A percentile compares a stretch with the other conserved stretches of the same genome.
Conservation (phyloP, 2,329 filamentous ascomycete genomes). For the Monosporascus sp. region DNA sequence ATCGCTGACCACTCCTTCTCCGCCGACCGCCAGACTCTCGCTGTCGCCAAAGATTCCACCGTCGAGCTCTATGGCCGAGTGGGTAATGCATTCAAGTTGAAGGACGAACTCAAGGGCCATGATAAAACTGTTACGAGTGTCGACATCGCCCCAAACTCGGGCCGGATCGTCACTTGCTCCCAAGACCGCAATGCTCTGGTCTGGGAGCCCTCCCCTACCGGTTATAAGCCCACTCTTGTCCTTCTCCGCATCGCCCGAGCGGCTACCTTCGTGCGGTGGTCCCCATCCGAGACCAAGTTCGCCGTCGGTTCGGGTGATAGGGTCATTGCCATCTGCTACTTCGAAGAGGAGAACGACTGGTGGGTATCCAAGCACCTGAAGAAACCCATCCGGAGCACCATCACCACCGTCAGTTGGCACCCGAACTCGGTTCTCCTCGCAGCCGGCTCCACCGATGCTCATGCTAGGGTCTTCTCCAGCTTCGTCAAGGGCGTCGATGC, state of each 20-base stretch:
- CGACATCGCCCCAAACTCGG: conserved; percentile 85
- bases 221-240: conserved; percentile 96
- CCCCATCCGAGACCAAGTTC: conserved; percentile 93
- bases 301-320: conserved; percentile 94
- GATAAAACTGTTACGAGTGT: conserved; percentile 96
- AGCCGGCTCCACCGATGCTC: conserved; percentile 93
- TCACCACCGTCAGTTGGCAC: conserved; percentile 93
- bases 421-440: conserved; percentile 94
- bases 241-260: conserved; percentile 95
- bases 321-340: conserved; percentile 95
- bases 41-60: conserved; percentile 83
- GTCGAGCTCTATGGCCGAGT: conserved; percentile 80
- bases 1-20: conserved; percentile 99
- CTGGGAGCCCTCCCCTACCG: conserved; percentile 88
- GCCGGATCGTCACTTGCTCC: conserved; percentile 94
- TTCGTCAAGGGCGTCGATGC: conserved; percentile 95
- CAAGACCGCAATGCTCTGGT: conserved; percentile 98
- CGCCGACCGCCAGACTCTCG: conserved; percentile 79
- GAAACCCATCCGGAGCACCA: conserved; percentile 96
- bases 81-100: conserved; percentile 72
- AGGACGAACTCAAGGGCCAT: conserved; percentile 91
- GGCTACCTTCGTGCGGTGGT: conserved; percentile 96
- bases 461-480: conserved; percentile 88
- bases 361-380: conserved; percentile 99
- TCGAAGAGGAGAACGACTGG: conserved; percentile 99